These are phyloP conservation scores for Quercus rubra DNA, from an alignment of 306 rosid genomes.

Conservation along the genomic window DNA sequence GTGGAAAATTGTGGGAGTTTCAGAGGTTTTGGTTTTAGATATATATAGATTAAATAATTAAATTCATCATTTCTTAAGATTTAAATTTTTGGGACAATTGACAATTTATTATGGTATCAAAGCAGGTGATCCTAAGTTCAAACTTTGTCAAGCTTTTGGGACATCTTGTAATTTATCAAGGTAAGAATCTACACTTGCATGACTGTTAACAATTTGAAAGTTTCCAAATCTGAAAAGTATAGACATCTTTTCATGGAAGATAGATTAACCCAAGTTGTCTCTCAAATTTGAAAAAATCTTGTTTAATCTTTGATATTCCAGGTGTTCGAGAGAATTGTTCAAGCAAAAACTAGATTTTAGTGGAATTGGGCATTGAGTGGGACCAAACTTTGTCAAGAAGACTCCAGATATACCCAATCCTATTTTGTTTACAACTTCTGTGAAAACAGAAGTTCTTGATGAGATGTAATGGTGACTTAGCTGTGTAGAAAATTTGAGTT, in stretches of 20 bases:
- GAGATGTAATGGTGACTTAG: neutral
- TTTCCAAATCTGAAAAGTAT: neutral
- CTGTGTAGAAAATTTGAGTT: neutral
- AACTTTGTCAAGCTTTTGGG: too few relatives aligned
- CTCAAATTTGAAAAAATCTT: neutral
- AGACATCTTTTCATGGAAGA: neutral
- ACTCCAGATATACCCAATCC: neutral
- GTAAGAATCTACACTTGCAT: slow-evolving; percentile 29
- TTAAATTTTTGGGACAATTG: too few relatives aligned
- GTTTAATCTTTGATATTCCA: slow-evolving; percentile 14
- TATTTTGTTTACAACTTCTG: neutral
- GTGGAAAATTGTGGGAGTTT: too few relatives aligned
- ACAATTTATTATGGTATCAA: too few relatives aligned
- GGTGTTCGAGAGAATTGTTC: slow-evolving; percentile 76
- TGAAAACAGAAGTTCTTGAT: slow-evolving; percentile 18
- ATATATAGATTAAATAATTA: too few relatives aligned
- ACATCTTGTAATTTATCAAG: slow-evolving; percentile 40
- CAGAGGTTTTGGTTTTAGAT: too few relatives aligned
- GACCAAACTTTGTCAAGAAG: slow-evolving; percentile 31
- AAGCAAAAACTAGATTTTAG: slow-evolving; percentile 73
- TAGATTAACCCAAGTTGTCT: neutral
- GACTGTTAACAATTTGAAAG: neutral
- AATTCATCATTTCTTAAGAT: too few relatives aligned
- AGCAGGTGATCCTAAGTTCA: too few relatives aligned
- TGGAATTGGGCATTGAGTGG: slow-evolving; percentile 70